A percentile compares a stretch with the other conserved stretches of the same genome.
These are phyloP conservation scores for Hanseniaspora thailandica DNA, from an alignment of 805 yeast species.

Conservation along the genomic window DNA sequence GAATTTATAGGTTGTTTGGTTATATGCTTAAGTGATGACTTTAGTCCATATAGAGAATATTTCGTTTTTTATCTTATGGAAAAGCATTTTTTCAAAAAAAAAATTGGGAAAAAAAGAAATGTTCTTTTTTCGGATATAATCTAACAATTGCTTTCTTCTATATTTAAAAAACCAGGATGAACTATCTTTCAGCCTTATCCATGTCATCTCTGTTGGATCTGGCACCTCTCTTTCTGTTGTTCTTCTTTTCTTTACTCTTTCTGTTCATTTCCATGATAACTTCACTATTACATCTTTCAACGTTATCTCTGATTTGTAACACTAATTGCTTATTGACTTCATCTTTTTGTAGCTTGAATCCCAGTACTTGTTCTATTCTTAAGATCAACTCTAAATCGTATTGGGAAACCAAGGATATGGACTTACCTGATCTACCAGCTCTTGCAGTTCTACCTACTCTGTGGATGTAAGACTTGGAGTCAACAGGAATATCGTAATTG, in stretches of 20 bases:
- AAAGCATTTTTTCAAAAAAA: background rate
- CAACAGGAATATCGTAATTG: constrained; percentile 72
- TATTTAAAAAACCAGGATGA: too few relatives aligned
- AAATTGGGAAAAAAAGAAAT: background rate
- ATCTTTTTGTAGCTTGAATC: constrained; percentile 76
- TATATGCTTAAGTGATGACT: background rate
- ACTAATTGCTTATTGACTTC: constrained; percentile 67
- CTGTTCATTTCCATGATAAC: constrained; percentile 65
- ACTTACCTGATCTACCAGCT: constrained; percentile 81
- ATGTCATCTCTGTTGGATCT: constrained; percentile 36
- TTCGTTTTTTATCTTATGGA: background rate
- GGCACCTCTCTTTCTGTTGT: constrained; percentile 28
- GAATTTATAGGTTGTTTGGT: background rate
- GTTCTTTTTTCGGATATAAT: background rate
- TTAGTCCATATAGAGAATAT: background rate
- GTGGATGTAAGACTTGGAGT: constrained; percentile 73
- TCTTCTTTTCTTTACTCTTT: constrained; percentile 47
- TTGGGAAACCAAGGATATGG: constrained; percentile 81
- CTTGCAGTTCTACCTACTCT: constrained; percentile 94
- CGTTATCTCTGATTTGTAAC: constrained; percentile 67
- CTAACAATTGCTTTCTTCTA: too few relatives aligned
- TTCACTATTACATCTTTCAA: constrained; percentile 83
- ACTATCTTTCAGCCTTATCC: constrained; percentile 35
- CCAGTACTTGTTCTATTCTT: constrained; percentile 77
- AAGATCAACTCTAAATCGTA: constrained; percentile 83